Conservation (phyloP, 768 basidiomycete species). For the Phanerochaete sordida region DNA sequence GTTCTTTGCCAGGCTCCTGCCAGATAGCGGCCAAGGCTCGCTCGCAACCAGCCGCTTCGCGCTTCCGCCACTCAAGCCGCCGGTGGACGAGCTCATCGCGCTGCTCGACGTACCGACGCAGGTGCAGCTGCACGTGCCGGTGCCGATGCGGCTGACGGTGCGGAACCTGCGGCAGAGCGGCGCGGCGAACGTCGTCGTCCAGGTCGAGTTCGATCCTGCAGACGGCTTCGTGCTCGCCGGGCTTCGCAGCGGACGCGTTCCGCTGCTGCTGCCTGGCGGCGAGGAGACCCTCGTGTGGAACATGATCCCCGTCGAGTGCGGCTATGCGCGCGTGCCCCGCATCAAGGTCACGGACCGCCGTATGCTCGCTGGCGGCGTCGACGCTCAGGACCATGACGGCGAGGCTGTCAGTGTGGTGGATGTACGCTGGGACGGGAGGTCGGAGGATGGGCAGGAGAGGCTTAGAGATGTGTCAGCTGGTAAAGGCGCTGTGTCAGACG, state of each 20-base stretch:
- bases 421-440: constrained; percentile 37
- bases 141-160: constrained; percentile 52
- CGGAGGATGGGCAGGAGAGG: background rate
- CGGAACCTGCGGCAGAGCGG: constrained; percentile 64
- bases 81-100: constrained; percentile 61
- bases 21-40: constrained; percentile 41
- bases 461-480: background rate
- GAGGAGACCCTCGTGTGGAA: constrained; percentile 68
- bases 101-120: constrained; percentile 59
- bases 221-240: constrained; percentile 86
- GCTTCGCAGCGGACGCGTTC: constrained; percentile 58
- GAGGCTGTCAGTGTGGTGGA: constrained; percentile 54
- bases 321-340: constrained; percentile 56
- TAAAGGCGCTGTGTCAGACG: background rate
- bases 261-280: constrained; percentile 68
- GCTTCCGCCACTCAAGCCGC: constrained; percentile 62
- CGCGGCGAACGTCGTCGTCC: constrained; percentile 66
- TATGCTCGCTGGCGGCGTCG: constrained; percentile 14
- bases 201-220: constrained; percentile 63
- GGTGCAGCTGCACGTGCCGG: constrained; percentile 60
- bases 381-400: constrained; percentile 33
- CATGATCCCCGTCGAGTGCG: constrained; percentile 73
- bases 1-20: constrained; percentile 38
- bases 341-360: constrained; percentile 59
- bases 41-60: constrained; percentile 46